phyloP scores from a whole-genome alignment of 2,329 filamentous ascomycete species.

The Exophiala dermatitidis region DNA sequence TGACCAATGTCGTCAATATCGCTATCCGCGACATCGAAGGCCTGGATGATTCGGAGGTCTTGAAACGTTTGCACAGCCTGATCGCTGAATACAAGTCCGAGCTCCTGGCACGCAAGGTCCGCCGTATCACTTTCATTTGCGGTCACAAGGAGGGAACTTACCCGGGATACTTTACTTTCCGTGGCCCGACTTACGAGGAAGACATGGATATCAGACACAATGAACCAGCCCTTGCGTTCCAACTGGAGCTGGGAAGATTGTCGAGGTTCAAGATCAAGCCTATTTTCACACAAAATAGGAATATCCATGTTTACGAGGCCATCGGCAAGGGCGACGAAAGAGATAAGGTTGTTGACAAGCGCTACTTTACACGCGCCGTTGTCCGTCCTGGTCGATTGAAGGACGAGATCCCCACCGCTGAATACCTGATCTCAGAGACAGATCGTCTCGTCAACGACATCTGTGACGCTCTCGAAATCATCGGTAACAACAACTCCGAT shows the following conservation, averaged over 20 bases:
- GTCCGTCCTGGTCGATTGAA: conserved; percentile 89
- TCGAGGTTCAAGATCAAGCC: conserved; percentile 98
- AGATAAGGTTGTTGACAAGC: conserved; percentile 64
- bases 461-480: conserved; percentile 93
- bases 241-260: conserved; percentile 88
- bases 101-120: conserved; percentile 69
- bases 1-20: conserved; percentile 87
- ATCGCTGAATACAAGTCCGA: conserved; percentile 78
- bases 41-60: conserved; percentile 70
- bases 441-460: conserved; percentile 97
- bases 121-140: conserved; percentile 91
- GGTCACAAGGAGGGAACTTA: conserved; percentile 91
- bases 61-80: conserved; percentile 66
- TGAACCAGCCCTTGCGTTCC: conserved; percentile 94
- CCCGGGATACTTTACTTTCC: conserved; percentile 97
- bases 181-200: conserved; percentile 79
- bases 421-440: conserved; percentile 96
- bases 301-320: conserved; percentile 97
- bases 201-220: conserved; percentile 95
- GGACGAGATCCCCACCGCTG: conserved; percentile 95
- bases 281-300: conserved; percentile 97
- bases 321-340: conserved; percentile 89
- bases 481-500: conserved; percentile 98
- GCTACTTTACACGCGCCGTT: conserved; percentile 95
- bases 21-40: conserved; percentile 84